Conservation (phyloP, 768 basidiomycete genomes). For the Brasilioporus rufonigricans region DNA sequence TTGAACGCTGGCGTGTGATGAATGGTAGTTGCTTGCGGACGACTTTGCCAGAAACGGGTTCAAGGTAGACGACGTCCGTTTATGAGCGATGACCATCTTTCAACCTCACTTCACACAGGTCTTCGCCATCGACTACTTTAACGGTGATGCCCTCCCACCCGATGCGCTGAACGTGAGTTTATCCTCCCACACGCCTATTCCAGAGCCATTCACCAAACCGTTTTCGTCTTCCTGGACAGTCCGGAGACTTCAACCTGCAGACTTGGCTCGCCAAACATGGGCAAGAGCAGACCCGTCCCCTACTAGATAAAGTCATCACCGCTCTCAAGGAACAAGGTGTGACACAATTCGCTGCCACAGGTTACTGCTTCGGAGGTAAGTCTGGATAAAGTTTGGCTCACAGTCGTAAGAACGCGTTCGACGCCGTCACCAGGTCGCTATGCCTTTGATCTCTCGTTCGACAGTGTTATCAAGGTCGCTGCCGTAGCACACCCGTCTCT, state of each 20-base stretch:
- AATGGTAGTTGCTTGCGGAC: constrained; percentile 40
- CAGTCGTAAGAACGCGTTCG: neutral
- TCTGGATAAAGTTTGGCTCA: neutral
- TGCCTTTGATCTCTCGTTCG: constrained; percentile 44
- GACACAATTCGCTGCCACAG: constrained; percentile 54
- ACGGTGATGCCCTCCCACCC: constrained; percentile 25
- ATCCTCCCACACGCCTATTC: neutral
- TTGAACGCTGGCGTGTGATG: neutral
- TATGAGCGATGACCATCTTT: neutral
- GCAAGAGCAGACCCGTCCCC: constrained; percentile 40
- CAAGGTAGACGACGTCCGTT: constrained; percentile 19
- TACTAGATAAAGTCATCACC: constrained; percentile 53
- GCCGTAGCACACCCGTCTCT: constrained; percentile 48
- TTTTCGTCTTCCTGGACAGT: neutral
- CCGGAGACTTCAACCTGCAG: constrained; percentile 21
- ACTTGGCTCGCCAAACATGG: constrained; percentile 44
- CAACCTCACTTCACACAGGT: constrained; percentile 4
- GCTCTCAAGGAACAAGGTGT: constrained; percentile 61
- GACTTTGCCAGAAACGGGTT: constrained; percentile 42
- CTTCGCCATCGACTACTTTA: constrained; percentile 27
- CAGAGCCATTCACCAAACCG: neutral
- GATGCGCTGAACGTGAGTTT: constrained; percentile 16
- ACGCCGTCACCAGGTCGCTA: constrained; percentile 33
- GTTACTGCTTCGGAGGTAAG: constrained; percentile 70
- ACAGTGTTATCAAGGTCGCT: constrained; percentile 37